Evolutionary conservation across 176 grass and related monocot species (phyloP).

Genomic region (Oryza nivara): DNA sequence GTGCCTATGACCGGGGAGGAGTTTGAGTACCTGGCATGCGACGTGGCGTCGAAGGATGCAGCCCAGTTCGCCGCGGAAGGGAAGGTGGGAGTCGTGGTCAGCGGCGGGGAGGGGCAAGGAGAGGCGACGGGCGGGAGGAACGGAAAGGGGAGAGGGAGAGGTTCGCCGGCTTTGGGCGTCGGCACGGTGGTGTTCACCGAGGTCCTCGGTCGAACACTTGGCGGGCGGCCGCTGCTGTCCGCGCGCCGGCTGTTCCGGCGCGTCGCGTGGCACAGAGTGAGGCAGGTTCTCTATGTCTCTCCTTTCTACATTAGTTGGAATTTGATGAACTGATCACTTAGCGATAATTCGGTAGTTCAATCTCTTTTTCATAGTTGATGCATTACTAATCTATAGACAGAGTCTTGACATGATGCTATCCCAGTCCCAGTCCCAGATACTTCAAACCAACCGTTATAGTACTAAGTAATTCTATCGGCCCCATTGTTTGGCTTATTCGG

Average conservation of each 20-base stretch:
- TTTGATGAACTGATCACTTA: conserved; percentile 8
- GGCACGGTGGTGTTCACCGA: conserved; percentile 73
- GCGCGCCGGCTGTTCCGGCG: conserved; percentile 74
- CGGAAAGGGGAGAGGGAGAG: conserved; percentile 39
- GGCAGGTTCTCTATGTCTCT: conserved; percentile 84
- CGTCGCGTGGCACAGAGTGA: conserved; percentile 84
- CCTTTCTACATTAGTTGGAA: conserved; percentile 40
- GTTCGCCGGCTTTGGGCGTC: conserved; percentile 45
- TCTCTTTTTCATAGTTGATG: background rate
- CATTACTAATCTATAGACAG: background rate
- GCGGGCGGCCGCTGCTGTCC: conserved; percentile 78
- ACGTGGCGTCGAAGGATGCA: conserved; percentile 43
- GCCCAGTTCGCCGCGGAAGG: conserved; percentile 45
- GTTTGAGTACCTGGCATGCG: conserved; percentile 50
- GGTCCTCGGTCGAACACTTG: conserved; percentile 82
- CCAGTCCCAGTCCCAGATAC: background rate
- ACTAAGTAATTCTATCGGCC: background rate
- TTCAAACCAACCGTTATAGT: background rate
- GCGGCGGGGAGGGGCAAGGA: conserved; percentile 15
- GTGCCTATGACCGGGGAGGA: conserved; percentile 61
- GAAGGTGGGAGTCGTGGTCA: conserved; percentile 63
- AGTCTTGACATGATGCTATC: background rate
- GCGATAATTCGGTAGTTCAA: background rate
- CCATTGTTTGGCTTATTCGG: too few relatives aligned
- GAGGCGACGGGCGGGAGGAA: conserved; percentile 13